Evolutionary conservation across 768 basidiomycete genomes (phyloP).

Genomic region (Tricholoma saponaceum): DNA sequence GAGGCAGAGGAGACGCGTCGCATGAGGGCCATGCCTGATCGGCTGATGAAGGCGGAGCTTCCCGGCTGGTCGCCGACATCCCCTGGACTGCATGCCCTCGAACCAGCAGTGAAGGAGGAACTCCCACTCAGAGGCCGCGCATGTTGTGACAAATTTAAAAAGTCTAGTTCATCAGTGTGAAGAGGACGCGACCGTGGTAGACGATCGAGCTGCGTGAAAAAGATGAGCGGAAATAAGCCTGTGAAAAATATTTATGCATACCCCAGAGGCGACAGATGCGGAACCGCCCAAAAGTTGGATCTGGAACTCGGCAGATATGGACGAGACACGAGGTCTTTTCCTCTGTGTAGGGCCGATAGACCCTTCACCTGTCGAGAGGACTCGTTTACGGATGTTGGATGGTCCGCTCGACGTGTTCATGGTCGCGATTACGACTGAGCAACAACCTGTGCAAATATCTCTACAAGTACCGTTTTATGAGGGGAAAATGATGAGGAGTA

Average conservation of each 20-base stretch:
- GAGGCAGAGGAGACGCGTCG: constrained; percentile 30
- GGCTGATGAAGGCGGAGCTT: constrained; percentile 21
- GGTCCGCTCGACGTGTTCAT: constrained; percentile 15
- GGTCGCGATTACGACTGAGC: constrained; percentile 1
- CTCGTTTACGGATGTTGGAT: constrained; percentile 26
- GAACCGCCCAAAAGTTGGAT: constrained; percentile 12
- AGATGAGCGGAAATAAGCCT: neutral
- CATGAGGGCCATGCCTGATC: constrained; percentile 26
- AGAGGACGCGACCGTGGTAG: constrained; percentile 13
- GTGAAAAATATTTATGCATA: constrained; percentile 7
- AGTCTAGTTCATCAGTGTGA: constrained; percentile 13
- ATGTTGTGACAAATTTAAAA: constrained; percentile 7
- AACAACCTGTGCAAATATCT: neutral
- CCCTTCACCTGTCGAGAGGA: constrained; percentile 27
- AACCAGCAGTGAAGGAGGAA: constrained; percentile 21
- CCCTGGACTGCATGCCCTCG: constrained; percentile 21
- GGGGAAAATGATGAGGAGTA: neutral
- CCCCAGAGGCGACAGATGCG: constrained; percentile 6
- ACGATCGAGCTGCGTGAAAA: constrained; percentile 16
- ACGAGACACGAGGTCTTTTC: constrained; percentile 29
- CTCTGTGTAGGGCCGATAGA: constrained; percentile 18
- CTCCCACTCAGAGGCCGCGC: constrained; percentile 19
- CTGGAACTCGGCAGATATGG: constrained; percentile 14
- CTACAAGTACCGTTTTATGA: neutral
- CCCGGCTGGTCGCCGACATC: constrained; percentile 16